Conservation (phyloP, 1,139 yeast genomes). For the Yamadazyma dendronema region DNA sequence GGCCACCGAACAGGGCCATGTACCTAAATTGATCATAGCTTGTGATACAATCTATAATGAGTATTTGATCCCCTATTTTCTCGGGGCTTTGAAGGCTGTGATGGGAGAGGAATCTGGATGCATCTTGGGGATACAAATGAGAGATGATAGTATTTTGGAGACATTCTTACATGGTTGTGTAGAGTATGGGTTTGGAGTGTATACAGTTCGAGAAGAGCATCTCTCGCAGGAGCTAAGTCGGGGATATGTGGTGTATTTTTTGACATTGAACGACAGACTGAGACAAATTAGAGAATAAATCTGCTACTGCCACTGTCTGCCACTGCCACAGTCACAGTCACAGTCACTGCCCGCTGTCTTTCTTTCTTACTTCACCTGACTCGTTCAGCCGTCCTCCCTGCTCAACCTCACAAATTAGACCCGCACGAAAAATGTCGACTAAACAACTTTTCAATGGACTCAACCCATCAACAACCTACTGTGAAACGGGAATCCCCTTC, state of each 20-base stretch:
- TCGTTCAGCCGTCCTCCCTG: too few species aligned
- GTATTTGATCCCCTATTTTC: conserved; percentile 52
- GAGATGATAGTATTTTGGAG: conserved; percentile 54
- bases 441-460: too few species aligned
- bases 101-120: conserved; percentile 31
- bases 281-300: too few species aligned
- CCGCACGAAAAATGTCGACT: not conserved
- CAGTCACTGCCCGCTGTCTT: too few species aligned
- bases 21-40: conserved; percentile 53
- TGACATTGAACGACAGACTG: conserved; percentile 14
- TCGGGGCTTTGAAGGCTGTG: conserved; percentile 38
- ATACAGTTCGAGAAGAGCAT: conserved; percentile 24
- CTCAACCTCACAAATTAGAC: not conserved
- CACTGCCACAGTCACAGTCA: too few species aligned
- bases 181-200: conserved; percentile 17
- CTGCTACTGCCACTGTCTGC: too few species aligned
- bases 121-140: conserved; percentile 54
- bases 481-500: not conserved
- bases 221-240: conserved; percentile 28
- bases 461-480: not conserved
- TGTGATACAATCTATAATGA: conserved; percentile 74
- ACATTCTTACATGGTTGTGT: conserved; percentile 36
- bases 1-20: conserved; percentile 2
- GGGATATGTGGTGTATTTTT: conserved; percentile 49
- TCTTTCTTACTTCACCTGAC: too few species aligned